A percentile compares a stretch with the other conserved stretches of the same genome.
phyloP scores from a whole-genome alignment of 768 basidiomycete species.

The Podaxis sp. region DNA sequence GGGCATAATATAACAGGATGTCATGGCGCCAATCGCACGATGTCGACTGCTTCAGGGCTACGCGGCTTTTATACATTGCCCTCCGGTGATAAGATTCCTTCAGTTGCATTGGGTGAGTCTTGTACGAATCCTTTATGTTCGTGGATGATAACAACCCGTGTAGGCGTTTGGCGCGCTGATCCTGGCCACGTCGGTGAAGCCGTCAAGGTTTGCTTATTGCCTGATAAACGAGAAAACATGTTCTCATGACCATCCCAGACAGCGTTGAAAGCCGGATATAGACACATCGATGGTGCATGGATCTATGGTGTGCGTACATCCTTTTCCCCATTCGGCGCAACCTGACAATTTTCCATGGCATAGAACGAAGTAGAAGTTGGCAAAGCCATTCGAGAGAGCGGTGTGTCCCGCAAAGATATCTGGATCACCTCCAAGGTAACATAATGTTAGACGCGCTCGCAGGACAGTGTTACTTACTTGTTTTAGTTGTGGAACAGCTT shows the following conservation, averaged over 20 bases:
- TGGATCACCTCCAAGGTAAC: constrained; percentile 65
- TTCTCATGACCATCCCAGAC: constrained; percentile 29
- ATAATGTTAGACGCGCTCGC: background rate
- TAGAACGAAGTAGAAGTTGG: constrained; percentile 75
- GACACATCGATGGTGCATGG: constrained; percentile 77
- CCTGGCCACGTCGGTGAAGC: constrained; percentile 62
- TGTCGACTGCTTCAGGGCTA: constrained; percentile 19
- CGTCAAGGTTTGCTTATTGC: constrained; percentile 45
- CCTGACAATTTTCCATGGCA: background rate
- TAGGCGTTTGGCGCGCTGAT: constrained; percentile 64
- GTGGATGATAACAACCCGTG: background rate
- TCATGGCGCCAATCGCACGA: constrained; percentile 14
- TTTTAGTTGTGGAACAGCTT: constrained; percentile 71
- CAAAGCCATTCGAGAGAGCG: constrained; percentile 54
- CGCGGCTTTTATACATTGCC: constrained; percentile 57
- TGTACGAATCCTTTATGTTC: background rate
- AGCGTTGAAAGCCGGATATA: constrained; percentile 61
- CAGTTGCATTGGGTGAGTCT: constrained; percentile 47
- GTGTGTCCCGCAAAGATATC: constrained; percentile 58
- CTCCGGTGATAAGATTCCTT: constrained; percentile 67
- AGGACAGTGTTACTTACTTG: background rate
- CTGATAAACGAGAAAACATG: background rate
- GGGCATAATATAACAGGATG: background rate
- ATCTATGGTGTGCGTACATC: constrained; percentile 48
- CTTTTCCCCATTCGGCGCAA: background rate